Conservation (phyloP, 2,329 filamentous ascomycete species). For the Arthrobotrys sphaeroides region DNA sequence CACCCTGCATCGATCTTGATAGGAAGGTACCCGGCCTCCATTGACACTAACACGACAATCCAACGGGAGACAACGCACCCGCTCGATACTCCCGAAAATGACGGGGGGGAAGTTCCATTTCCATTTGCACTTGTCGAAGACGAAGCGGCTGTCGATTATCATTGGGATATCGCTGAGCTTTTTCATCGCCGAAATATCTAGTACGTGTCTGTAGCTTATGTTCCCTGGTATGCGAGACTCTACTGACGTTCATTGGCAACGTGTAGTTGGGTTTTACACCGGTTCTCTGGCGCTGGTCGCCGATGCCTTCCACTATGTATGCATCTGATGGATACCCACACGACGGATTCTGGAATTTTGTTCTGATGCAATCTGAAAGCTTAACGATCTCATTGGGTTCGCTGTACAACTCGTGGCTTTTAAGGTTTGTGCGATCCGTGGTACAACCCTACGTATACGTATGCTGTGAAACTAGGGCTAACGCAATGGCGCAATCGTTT, state of each 20-base stretch:
- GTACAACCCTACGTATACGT: neutral
- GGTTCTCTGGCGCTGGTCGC: slow-evolving; percentile 76
- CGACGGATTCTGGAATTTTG: too few species aligned
- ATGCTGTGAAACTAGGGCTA: neutral
- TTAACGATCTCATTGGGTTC: slow-evolving; percentile 77
- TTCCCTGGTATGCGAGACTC: too few species aligned
- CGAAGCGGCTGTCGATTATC: slow-evolving; percentile 59
- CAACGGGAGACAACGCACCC: slow-evolving; percentile 19
- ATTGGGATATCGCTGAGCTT: slow-evolving; percentile 65
- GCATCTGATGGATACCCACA: slow-evolving; percentile 56
- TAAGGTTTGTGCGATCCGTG: slow-evolving; percentile 63
- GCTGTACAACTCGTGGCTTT: slow-evolving; percentile 73
- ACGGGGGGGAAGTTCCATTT: slow-evolving; percentile 19
- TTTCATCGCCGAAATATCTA: slow-evolving; percentile 64
- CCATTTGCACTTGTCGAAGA: slow-evolving; percentile 44
- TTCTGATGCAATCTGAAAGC: slow-evolving; percentile 61
- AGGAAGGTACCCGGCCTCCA: neutral
- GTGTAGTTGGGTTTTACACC: slow-evolving; percentile 73
- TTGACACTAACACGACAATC: neutral
- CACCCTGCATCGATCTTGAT: too few species aligned
- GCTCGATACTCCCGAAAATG: slow-evolving; percentile 12
- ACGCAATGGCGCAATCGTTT: neutral
- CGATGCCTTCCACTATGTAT: slow-evolving; percentile 80
- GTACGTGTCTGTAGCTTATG: slow-evolving; percentile 57
- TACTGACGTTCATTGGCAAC: too few species aligned